Base-by-base conservation (phyloP, 2,329 filamentous ascomycete genomes). In the Sporothrix schenckii region DNA sequence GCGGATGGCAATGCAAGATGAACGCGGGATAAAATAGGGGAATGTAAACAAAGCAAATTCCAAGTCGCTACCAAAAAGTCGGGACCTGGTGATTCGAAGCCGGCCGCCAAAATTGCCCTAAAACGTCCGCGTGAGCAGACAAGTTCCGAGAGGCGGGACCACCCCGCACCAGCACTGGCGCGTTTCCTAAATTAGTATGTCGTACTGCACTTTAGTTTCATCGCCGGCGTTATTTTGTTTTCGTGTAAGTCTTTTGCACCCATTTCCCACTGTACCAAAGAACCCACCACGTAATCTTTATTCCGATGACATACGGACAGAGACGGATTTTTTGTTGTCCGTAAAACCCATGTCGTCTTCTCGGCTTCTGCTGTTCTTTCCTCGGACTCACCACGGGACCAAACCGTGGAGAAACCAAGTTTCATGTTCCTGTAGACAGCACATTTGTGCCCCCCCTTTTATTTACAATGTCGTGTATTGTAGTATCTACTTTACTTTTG, bases 41-140 rank as follows among this genome's bases (percentile, higher is more conserved):
- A 10, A 39, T 52, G 63, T 66, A 52, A 66, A 66, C 63, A 66
- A 66, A 41, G n/a, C 19, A 52, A n/a, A 21, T 44, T 24, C 39
- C 30, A 39, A 44, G 34, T 30, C 14, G 60, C 41, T 21, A 30
- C 60, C 5, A 63, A 21, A 34, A 66, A 1, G 39, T 4, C 6
- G 4, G 7, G 5, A 1, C 7, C 7, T 9, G 9, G 34, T 34
- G 34, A 34, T 34, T 5, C 7, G 34, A 34, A 6, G 34, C 7
- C 34, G 34, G 54, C 30, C 54, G 39, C 54, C 41, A 39, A 58
- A 39, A 58, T 6, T 19, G 14, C 30, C 30, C 11, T n/a, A 11
- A 58, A 39, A 16, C 54, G 16, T 7, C 41, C 34, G 56, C 56
- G n/a, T 9, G 11, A n/a, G 13, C 34, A 24, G 34, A 19, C 56